These are phyloP conservation scores for Acacia crassicarpa DNA, from an alignment of 306 rosid genomes.

Conservation along the genomic window DNA sequence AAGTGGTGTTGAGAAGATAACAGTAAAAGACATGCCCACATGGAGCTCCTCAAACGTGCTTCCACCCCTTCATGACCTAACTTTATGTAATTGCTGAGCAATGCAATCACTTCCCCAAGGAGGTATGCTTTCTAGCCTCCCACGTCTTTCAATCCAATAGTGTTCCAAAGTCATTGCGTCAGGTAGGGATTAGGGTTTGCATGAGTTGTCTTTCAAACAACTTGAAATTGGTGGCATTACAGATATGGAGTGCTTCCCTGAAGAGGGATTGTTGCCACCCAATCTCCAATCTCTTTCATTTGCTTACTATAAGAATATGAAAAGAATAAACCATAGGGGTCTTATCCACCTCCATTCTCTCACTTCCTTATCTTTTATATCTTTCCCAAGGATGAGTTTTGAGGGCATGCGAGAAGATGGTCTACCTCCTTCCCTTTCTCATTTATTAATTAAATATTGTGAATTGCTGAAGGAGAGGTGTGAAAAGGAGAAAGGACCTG, in stretches of 20 bases:
- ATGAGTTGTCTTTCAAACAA: neutral
- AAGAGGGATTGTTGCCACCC: neutral
- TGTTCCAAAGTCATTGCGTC: slow-evolving; percentile 25
- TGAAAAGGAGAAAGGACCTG: neutral
- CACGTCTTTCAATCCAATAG: neutral
- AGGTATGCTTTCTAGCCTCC: neutral
- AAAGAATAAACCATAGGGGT: neutral
- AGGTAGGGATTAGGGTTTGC: slow-evolving; percentile 8
- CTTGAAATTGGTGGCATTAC: neutral
- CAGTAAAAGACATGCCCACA: too few species aligned
- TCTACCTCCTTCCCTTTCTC: neutral
- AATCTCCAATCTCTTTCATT: neutral
- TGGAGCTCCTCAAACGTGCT: too few species aligned
- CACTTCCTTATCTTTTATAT: neutral
- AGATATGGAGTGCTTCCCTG: neutral
- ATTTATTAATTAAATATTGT: neutral
- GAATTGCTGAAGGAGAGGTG: neutral
- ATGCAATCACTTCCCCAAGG: neutral
- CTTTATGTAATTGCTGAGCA: too few species aligned
- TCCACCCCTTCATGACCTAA: too few species aligned
- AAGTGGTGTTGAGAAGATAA: too few species aligned
- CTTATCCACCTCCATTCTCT: neutral
- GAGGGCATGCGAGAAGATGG: neutral
- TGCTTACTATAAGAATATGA: accelerated
- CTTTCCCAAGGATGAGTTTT: neutral